A percentile compares a stretch with the other conserved stretches of the same genome.
phyloP scores from a whole-genome alignment of 495 filamentous ascomycete species.

The Penicillium lagena region DNA sequence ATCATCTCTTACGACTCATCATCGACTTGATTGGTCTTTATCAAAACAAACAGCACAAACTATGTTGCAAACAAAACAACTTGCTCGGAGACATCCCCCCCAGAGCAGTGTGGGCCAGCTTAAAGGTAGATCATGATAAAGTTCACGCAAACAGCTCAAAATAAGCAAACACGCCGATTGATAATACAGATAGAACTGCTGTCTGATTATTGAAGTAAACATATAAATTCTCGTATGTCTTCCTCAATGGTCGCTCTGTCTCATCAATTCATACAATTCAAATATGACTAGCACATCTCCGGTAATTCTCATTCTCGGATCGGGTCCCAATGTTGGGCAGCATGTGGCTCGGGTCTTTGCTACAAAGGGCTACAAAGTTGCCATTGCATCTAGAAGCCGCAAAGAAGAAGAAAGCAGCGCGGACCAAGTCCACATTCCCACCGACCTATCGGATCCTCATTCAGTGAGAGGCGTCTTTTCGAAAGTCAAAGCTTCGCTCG shows the following conservation, averaged over 20 bases:
- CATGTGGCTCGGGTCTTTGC: conserved; percentile 29
- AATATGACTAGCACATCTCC: conserved; percentile 3
- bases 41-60: neutral
- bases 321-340: conserved; percentile 36
- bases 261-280: neutral
- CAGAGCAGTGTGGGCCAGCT: too few species aligned
- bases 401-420: conserved; percentile 28
- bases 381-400: conserved; percentile 6
- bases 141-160: neutral
- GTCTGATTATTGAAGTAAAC: neutral
- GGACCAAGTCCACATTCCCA: conserved; percentile 27
- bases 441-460: conserved; percentile 35
- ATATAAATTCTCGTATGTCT: neutral
- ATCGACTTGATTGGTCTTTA: neutral
- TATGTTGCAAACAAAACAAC: neutral
- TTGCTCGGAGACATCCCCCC: neutral
- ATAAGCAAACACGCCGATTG: neutral
- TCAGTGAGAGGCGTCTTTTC: conserved; percentile 27
- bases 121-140: neutral
- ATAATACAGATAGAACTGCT: neutral
- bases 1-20: neutral
- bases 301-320: conserved; percentile 37
- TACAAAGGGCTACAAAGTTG: conserved; percentile 34
- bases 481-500: conserved; percentile 28
- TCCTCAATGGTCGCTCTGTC: neutral